Conservation (phyloP, 73 alveolate species). For the Paraurostyla sp. region DNA sequence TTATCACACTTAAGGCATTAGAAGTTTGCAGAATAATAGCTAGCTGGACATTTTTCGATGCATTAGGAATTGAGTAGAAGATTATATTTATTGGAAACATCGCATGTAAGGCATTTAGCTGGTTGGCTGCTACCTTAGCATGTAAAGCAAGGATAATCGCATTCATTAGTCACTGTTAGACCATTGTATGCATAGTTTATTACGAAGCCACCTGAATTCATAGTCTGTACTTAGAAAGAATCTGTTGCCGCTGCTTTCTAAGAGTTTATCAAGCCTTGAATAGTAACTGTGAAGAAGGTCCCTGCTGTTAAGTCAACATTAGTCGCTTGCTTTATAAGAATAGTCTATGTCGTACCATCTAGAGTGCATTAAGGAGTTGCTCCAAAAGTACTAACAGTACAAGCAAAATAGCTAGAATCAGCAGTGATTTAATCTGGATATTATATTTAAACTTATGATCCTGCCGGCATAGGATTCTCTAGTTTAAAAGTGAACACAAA, state of each 20-base stretch:
- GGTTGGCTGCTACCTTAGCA: background rate
- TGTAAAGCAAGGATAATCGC: conserved; percentile 56
- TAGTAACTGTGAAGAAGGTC: background rate
- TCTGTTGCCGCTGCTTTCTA: conserved; percentile 21
- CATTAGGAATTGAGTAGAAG: background rate
- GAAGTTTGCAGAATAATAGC: background rate
- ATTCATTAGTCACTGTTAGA: conserved; percentile 43
- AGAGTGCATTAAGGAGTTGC: conserved; percentile 36
- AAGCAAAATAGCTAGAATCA: background rate
- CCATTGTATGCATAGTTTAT: background rate
- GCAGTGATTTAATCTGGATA: conserved; percentile 29
- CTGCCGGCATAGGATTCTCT: background rate
- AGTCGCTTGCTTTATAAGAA: background rate
- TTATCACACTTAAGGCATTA: conserved; percentile 18
- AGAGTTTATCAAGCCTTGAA: conserved; percentile 33
- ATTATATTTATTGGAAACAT: background rate
- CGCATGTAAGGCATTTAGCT: conserved; percentile 13
- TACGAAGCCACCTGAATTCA: conserved; percentile 11
- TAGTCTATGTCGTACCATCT: background rate
- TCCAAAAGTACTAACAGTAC: conserved; percentile 14
- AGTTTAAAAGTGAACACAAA: conserved; percentile 14
- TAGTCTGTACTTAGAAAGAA: conserved; percentile 23
- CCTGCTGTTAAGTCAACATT: background rate
- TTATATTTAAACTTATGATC: background rate
- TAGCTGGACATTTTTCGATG: background rate